phyloP scores from a whole-genome alignment of 1,139 yeast species.

The Lodderomyces jiufengensis region DNA sequence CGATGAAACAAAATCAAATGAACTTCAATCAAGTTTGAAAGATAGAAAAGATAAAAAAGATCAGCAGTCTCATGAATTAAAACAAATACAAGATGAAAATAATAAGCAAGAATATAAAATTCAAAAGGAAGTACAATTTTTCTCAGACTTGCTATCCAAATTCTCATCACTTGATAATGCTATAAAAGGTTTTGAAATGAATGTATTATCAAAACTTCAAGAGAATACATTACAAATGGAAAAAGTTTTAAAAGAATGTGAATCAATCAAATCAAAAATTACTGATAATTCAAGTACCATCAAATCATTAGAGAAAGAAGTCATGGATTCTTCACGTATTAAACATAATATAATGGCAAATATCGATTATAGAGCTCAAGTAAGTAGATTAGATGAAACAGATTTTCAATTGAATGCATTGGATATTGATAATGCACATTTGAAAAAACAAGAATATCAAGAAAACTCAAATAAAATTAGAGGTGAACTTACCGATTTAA shows the following conservation, averaged over 20 bases:
- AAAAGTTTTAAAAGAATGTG: constrained; percentile 9
- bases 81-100: constrained; percentile 19
- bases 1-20: constrained; percentile 15
- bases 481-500: constrained; percentile 50
- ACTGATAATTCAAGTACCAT: constrained; percentile 22
- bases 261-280: constrained; percentile 16
- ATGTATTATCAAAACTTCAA: constrained; percentile 17
- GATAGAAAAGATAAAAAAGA: constrained; percentile 13
- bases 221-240: constrained; percentile 17
- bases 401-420: constrained; percentile 27
- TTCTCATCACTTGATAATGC: constrained; percentile 12
- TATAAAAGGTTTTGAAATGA: constrained; percentile 20
- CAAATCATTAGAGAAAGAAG: constrained; percentile 25
- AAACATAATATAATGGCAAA: constrained; percentile 39
- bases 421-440: constrained; percentile 60
- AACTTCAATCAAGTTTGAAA: constrained; percentile 14
- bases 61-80: constrained; percentile 22
- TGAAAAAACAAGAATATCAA: constrained; percentile 61
- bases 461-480: constrained; percentile 54
- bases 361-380: constrained; percentile 33
- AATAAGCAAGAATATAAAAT: constrained; percentile 16
- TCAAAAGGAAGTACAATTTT: constrained; percentile 8
- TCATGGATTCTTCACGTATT: constrained; percentile 34
- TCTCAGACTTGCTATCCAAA: constrained; percentile 4
- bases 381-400: constrained; percentile 26